Evolutionary conservation across 1,284 basidiomycete species (phyloP), one percentile per base, ranked within the genome.

Genomic region (Acaromyces ingoldii): DNA sequence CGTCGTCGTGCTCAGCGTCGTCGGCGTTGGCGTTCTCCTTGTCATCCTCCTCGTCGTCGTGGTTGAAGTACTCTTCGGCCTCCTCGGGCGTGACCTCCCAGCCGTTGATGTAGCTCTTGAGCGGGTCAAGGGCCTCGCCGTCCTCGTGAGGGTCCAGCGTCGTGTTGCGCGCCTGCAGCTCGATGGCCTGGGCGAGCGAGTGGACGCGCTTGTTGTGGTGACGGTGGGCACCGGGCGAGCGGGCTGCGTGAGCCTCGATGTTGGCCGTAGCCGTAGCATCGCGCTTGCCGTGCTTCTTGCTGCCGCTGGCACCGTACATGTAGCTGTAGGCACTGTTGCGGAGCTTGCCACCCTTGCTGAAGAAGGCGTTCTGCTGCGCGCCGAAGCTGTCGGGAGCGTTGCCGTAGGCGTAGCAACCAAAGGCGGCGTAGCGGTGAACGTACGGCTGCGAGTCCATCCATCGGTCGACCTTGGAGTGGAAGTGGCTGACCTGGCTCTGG

Each of bases 361-460:
- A 74, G 53, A 69, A 63, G 34, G 59, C 65, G 54, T 67, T 70
- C n/a, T 63, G 45, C 22, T 29, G 55, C 41, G 46, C 49, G n/a
- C 60, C 64, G 53, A 59, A 74, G 5, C 45, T 43, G 46, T 74
- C 72, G 21, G 70, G 70, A 6, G 69, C 63, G 34, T 64, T 46
- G 40, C 55, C 38, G 33, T 64, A 43, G 19, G 62, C 51, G 53
- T 67, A 74, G 25, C 66, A 58, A 7, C 72, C 72, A 31, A 71
- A 42, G 70, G 67, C 70, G 2, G 67, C 65, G 17, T 57, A 63
- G 30, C 70, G 62, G 34, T 69, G 21, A 41, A 74, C 62, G 49
- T 67, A 72, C 4, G 53, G 51, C 31, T 51, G 48, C 13, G 33
- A 15, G 13, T 49, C 37, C 55, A 72, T 58, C 58, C 62, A 74